Percentiles rank a stretch among this genome's conserved stretches.
These are phyloP conservation scores for Komagataella populi DNA, from an alignment of 805 yeast genomes.

Conservation along the genomic window DNA sequence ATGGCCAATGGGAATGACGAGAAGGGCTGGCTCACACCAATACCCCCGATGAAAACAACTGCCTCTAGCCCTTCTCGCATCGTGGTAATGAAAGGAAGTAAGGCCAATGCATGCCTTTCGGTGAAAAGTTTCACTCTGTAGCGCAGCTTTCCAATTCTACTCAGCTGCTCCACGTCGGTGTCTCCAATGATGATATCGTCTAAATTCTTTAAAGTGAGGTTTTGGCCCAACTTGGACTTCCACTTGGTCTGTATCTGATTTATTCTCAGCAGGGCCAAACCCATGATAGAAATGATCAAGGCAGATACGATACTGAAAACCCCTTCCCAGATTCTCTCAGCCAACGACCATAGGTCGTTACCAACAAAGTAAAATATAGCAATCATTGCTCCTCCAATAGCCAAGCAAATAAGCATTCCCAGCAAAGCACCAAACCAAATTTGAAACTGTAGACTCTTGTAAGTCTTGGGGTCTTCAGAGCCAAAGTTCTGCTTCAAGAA, in stretches of 20 bases:
- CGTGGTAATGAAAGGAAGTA: conserved; percentile 59
- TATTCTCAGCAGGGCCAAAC: conserved; percentile 66
- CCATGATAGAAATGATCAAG: conserved; percentile 74
- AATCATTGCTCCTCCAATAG: conserved; percentile 64
- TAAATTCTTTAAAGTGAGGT: conserved; percentile 9
- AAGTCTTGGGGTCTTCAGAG: conserved; percentile 18
- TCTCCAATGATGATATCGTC: background rate
- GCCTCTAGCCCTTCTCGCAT: conserved; percentile 78
- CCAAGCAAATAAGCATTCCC: conserved; percentile 57
- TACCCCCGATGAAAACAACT: conserved; percentile 71
- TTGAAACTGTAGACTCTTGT: conserved; percentile 42
- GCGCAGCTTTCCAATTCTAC: background rate
- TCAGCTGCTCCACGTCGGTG: conserved; percentile 3
- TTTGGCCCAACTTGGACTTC: conserved; percentile 35
- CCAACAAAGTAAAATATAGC: conserved; percentile 64
- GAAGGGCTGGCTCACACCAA: conserved; percentile 51
- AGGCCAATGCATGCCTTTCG: conserved; percentile 44
- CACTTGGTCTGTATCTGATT: conserved; percentile 78
- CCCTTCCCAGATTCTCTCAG: conserved; percentile 89
- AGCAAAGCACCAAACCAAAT: conserved; percentile 71
- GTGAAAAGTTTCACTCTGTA: conserved; percentile 19
- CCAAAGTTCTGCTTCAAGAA: conserved; percentile 50
- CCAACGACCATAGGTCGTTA: conserved; percentile 72
- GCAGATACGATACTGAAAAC: conserved; percentile 67
- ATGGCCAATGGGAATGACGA: conserved; percentile 53